Percentiles rank a stretch among this genome's conserved stretches.
Evolutionary conservation across 108 stramenopile genomes (phyloP).

Genomic region (Cyclotella sp.): DNA sequence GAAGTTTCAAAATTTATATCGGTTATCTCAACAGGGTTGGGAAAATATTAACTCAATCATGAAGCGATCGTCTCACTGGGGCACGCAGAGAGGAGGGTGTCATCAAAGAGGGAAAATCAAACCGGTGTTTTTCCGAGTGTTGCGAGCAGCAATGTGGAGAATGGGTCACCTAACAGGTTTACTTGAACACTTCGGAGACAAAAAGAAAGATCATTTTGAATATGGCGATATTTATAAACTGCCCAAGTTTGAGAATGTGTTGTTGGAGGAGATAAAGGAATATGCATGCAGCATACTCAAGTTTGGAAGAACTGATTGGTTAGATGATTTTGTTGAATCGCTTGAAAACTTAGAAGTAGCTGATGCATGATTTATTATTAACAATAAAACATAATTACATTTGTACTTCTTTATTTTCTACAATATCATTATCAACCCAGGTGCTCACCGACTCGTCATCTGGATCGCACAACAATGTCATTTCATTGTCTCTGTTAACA

Average conservation of each 20-base stretch:
- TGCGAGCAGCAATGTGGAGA: not conserved
- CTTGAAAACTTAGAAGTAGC: too few relatives aligned
- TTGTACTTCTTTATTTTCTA: too few relatives aligned
- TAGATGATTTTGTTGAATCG: not conserved
- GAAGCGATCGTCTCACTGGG: not conserved
- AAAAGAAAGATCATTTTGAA: not conserved
- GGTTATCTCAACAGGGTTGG: slow-evolving; percentile 28
- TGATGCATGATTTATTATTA: too few relatives aligned
- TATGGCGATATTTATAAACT: not conserved
- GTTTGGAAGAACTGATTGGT: not conserved
- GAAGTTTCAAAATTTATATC: slow-evolving; percentile 10
- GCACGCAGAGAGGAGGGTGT: slow-evolving; percentile 10
- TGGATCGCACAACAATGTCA: not conserved
- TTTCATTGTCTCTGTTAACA: not conserved
- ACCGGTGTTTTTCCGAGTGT: slow-evolving; percentile 10
- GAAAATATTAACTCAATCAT: slow-evolving; percentile 10
- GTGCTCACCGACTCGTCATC: not conserved
- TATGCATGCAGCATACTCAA: not conserved
- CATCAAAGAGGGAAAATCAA: not conserved
- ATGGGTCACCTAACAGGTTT: not conserved
- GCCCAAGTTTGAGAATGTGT: not conserved
- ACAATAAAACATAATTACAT: too few relatives aligned
- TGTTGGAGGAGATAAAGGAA: not conserved
- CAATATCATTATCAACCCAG: not conserved
- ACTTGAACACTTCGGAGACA: not conserved